Conservation (phyloP, 1,284 basidiomycete species). For the Bondarzewia mesenterica region DNA sequence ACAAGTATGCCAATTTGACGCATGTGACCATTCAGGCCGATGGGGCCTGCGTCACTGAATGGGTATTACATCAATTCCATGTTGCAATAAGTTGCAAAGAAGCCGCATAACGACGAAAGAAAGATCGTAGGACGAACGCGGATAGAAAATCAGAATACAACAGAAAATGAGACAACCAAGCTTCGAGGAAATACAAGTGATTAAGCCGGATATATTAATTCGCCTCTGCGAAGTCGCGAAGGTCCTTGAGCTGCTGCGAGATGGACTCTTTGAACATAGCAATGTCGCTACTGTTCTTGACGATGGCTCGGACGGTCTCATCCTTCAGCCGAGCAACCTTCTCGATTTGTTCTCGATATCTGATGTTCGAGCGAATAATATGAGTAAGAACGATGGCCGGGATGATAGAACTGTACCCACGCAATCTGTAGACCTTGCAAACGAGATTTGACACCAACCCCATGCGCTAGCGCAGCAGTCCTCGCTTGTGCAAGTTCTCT, state of each 20-base stretch:
- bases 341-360: conserved; percentile 69
- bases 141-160: too few relatives aligned
- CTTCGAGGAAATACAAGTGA: background rate
- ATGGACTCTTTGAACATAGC: conserved; percentile 71
- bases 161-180: background rate
- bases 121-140: too few relatives aligned
- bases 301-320: conserved; percentile 69
- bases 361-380: conserved; percentile 20
- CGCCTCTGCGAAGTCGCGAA: conserved; percentile 60
- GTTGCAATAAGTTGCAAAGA: too few relatives aligned
- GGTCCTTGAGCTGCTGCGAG: conserved; percentile 54
- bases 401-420: conserved; percentile 20
- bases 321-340: conserved; percentile 64
- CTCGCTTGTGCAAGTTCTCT: conserved; percentile 62
- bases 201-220: conserved; percentile 25
- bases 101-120: too few relatives aligned
- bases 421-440: conserved; percentile 57
- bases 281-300: conserved; percentile 74
- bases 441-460: conserved; percentile 71
- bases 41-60: too few relatives aligned
- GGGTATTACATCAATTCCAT: too few relatives aligned
- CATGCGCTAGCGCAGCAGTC: conserved; percentile 66
- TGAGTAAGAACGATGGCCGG: background rate
- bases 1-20: too few relatives aligned
- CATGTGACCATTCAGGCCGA: too few relatives aligned